Evolutionary conservation across 768 basidiomycete genomes (phyloP).

Genomic region (Panaeolus cyanescens): DNA sequence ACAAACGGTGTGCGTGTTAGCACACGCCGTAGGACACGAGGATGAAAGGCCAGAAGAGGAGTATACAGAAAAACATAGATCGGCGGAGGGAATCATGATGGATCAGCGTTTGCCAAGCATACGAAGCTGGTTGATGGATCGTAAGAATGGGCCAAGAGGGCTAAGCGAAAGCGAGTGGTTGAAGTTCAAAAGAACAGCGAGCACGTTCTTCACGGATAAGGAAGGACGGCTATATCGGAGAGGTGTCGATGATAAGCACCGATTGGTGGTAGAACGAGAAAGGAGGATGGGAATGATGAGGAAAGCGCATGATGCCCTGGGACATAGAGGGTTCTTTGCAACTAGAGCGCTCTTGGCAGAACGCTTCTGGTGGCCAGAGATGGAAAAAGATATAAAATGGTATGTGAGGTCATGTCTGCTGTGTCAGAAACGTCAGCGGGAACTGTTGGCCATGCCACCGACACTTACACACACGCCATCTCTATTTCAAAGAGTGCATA

Average conservation of each 20-base stretch:
- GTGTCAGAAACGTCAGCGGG: conserved; percentile 20
- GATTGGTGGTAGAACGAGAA: conserved; percentile 19
- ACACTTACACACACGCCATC: conserved; percentile 13
- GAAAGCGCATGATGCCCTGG: conserved; percentile 20
- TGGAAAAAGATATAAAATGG: conserved; percentile 24
- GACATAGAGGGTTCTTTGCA: conserved; percentile 25
- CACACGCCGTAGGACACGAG: too few relatives aligned
- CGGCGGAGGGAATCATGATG: neutral
- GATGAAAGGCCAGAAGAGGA: neutral
- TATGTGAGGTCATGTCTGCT: conserved; percentile 23
- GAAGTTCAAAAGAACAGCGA: conserved; percentile 1
- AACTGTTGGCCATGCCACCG: conserved; percentile 16
- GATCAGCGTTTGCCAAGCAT: neutral
- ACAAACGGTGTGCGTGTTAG: too few relatives aligned
- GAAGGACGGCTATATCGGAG: conserved; percentile 16
- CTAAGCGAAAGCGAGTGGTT: neutral
- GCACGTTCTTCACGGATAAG: conserved; percentile 19
- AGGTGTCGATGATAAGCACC: conserved; percentile 8
- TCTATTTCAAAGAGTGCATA: conserved; percentile 7
- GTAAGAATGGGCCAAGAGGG: neutral
- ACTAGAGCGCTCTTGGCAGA: conserved; percentile 14
- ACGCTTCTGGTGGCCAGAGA: conserved; percentile 30
- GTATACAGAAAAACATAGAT: neutral
- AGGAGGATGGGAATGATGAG: conserved; percentile 20
- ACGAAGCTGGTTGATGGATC: conserved; percentile 3